Percentiles rank a stretch among this genome's conserved stretches.
Evolutionary conservation across 2,329 filamentous ascomycete species (phyloP).

Genomic region (Talaromyces rugulosus): DNA sequence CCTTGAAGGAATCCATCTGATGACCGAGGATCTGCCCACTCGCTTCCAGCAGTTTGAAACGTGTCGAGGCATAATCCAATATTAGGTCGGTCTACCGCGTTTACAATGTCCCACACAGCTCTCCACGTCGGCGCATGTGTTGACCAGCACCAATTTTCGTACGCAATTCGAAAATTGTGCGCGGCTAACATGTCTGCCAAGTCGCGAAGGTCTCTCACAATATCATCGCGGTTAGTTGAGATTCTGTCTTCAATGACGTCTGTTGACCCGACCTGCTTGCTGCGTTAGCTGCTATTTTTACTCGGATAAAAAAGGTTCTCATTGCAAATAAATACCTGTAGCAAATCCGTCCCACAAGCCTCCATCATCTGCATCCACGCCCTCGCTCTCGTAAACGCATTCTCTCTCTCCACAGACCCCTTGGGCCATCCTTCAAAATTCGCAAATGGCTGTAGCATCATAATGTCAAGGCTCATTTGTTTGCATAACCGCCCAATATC

Average conservation of each 20-base stretch:
- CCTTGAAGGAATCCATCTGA: constrained; percentile 55
- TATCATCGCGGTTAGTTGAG: constrained; percentile 43
- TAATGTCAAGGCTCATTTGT: constrained; percentile 54
- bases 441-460: constrained; percentile 71
- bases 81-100: constrained; percentile 59
- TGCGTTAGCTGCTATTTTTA: background rate
- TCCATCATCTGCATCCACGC: constrained; percentile 72
- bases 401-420: constrained; percentile 53
- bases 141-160: constrained; percentile 82
- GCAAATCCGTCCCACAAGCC: constrained; percentile 63
- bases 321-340: constrained; percentile 52
- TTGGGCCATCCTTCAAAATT: constrained; percentile 73
- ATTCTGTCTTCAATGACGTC: constrained; percentile 57
- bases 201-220: constrained; percentile 59
- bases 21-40: constrained; percentile 69
- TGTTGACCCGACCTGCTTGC: constrained; percentile 54
- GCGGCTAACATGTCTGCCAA: constrained; percentile 60
- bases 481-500: constrained; percentile 54
- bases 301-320: background rate
- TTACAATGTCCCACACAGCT: constrained; percentile 65
- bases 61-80: constrained; percentile 73
- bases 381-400: constrained; percentile 58
- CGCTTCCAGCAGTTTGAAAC: constrained; percentile 68
- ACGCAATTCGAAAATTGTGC: constrained; percentile 60
- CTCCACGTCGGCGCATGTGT: constrained; percentile 66